Conservation (phyloP, 495 filamentous ascomycete species). For the Xanthoparmelia taractica region DNA sequence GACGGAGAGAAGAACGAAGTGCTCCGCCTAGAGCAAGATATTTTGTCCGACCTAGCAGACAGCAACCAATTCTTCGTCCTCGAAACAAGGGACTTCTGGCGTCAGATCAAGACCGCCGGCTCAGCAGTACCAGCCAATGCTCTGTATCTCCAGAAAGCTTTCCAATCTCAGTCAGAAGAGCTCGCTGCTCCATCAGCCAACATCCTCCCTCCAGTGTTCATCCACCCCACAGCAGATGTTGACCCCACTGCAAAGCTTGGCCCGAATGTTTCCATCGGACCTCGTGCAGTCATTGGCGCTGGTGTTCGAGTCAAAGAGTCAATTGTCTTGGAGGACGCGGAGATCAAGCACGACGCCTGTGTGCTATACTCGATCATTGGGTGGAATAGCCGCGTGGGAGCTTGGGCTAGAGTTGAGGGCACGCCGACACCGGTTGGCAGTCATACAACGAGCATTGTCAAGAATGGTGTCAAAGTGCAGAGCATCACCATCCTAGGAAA, state of each 20-base stretch:
- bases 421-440: slow-evolving; percentile 82
- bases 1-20: slow-evolving; percentile 76
- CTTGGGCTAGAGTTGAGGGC: slow-evolving; percentile 96
- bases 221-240: slow-evolving; percentile 88
- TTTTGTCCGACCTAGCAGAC: slow-evolving; percentile 91
- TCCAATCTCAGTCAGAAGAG: slow-evolving; percentile 74
- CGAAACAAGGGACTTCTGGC: slow-evolving; percentile 99
- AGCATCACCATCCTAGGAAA: slow-evolving; percentile 97
- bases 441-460: slow-evolving; percentile 90
- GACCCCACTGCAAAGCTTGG: slow-evolving; percentile 95
- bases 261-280: slow-evolving; percentile 92
- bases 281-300: slow-evolving; percentile 73
- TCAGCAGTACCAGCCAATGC: slow-evolving; percentile 97
- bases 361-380: slow-evolving; percentile 95
- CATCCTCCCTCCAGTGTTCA: slow-evolving; percentile 91
- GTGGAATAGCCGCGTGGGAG: slow-evolving; percentile 91
- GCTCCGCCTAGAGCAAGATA: slow-evolving; percentile 94
- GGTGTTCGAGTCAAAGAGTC: slow-evolving; percentile 92
- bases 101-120: slow-evolving; percentile 98
- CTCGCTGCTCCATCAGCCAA: slow-evolving; percentile 77
- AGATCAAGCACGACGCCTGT: slow-evolving; percentile 96
- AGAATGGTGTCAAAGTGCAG: slow-evolving; percentile 97
- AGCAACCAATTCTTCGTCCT: slow-evolving; percentile 97
- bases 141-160: slow-evolving; percentile 91
- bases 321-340: slow-evolving; percentile 88